A percentile compares a stretch with the other conserved stretches of the same genome.
These are phyloP conservation scores for Coelastrella sp. DNA, from an alignment of 139 green algal species.

Conservation along the genomic window DNA sequence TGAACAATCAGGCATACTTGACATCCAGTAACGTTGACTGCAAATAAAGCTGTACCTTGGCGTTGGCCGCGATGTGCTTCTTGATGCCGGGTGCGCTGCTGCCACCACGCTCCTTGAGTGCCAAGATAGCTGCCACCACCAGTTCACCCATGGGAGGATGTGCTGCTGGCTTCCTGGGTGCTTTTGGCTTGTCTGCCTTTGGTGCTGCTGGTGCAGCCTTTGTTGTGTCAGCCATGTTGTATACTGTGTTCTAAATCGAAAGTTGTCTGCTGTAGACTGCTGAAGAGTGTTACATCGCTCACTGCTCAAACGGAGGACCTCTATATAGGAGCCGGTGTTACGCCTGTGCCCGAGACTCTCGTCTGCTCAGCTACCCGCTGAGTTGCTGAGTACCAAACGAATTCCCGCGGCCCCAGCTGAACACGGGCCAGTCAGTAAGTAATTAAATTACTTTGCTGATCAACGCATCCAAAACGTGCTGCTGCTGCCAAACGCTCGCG, in stretches of 20 bases:
- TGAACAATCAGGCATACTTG: too few relatives aligned
- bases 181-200: constrained; percentile 35
- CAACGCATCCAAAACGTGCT: neutral
- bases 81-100: constrained; percentile 29
- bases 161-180: constrained; percentile 18
- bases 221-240: constrained; percentile 34
- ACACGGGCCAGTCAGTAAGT: neutral
- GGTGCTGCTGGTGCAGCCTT: neutral
- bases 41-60: constrained; percentile 22
- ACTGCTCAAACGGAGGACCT: neutral
- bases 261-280: neutral
- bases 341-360: neutral
- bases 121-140: constrained; percentile 58
- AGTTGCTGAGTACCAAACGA: neutral
- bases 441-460: neutral
- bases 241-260: neutral
- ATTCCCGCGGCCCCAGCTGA: neutral
- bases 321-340: too few relatives aligned
- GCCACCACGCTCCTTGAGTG: constrained; percentile 54
- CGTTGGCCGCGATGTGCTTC: constrained; percentile 36
- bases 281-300: neutral
- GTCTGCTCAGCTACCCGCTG: constrained; percentile 20
- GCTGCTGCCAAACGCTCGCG: neutral
- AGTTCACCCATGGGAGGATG: constrained; percentile 21
- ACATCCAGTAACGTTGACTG: neutral